Percentiles rank a stretch among this genome's conserved stretches.
Evolutionary conservation across 306 rosid species (phyloP).

Genomic region (Cicer bijugum): DNA sequence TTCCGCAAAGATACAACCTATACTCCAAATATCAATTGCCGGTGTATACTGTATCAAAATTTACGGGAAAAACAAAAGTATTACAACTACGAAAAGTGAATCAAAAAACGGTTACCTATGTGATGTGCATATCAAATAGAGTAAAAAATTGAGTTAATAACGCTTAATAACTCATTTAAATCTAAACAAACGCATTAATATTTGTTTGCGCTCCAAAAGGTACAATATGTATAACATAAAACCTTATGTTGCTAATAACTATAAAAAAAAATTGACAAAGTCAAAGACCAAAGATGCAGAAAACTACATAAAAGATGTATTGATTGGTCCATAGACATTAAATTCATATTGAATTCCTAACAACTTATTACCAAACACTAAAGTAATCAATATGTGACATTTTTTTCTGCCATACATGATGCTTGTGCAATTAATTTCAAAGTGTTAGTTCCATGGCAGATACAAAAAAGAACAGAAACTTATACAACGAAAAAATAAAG

Average conservation of each 20-base stretch:
- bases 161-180: background rate
- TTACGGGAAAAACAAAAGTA: background rate
- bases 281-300: background rate
- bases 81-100: constrained; percentile 1
- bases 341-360: too few species aligned
- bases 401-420: background rate
- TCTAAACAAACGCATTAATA: background rate
- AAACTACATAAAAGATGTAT: background rate
- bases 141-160: constrained; percentile 5
- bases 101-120: background rate
- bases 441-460: background rate
- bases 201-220: background rate
- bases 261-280: background rate
- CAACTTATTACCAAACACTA: background rate
- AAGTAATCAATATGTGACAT: background rate
- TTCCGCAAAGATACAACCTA: constrained; percentile 97
- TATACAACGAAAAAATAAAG: too few species aligned
- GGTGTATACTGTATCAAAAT: constrained; percentile 78
- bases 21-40: constrained; percentile 98
- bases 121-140: background rate
- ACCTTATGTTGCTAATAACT: background rate
- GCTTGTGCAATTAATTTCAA: background rate
- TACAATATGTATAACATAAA: background rate
- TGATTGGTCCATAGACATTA: too few species aligned
- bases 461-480: constrained; percentile 2